These are phyloP conservation scores for Excoecaria agallocha DNA, from an alignment of 345 rosid genomes.

Conservation along the genomic window DNA sequence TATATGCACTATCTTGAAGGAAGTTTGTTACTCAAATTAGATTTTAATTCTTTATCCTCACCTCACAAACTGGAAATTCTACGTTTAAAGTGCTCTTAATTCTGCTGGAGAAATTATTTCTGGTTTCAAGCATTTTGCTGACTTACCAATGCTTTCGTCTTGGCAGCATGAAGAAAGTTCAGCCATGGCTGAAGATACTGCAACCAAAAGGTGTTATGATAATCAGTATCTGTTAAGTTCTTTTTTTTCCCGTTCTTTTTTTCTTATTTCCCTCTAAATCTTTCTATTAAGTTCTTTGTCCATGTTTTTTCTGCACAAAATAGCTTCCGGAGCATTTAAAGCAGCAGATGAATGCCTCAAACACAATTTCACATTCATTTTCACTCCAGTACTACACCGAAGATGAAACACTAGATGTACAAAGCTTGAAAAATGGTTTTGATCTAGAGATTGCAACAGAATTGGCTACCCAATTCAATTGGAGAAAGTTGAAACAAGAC, in stretches of 20 bases:
- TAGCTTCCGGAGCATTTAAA: conserved; percentile 64
- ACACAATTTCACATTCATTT: conserved; percentile 21
- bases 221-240: conserved; percentile 22
- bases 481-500: conserved; percentile 44
- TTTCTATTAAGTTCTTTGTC: too few species aligned
- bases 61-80: background rate
- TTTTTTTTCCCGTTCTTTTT: background rate
- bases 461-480: conserved; percentile 40
- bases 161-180: conserved; percentile 48
- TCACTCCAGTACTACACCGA: conserved; percentile 41
- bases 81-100: background rate
- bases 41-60: background rate
- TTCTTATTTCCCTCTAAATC: too few species aligned
- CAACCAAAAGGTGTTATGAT: conserved; percentile 70
- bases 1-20: background rate
- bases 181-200: conserved; percentile 49
- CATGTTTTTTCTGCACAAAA: conserved; percentile 5
- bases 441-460: conserved; percentile 57
- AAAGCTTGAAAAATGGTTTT: conserved; percentile 31
- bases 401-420: conserved; percentile 45
- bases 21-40: background rate
- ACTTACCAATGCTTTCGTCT: background rate
- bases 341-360: conserved; percentile 30
- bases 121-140: background rate
- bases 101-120: background rate